Evolutionary conservation across 1,139 yeast genomes (phyloP), one percentile per base, ranked within the genome.

Genomic region (Zygoascus sp.): DNA sequence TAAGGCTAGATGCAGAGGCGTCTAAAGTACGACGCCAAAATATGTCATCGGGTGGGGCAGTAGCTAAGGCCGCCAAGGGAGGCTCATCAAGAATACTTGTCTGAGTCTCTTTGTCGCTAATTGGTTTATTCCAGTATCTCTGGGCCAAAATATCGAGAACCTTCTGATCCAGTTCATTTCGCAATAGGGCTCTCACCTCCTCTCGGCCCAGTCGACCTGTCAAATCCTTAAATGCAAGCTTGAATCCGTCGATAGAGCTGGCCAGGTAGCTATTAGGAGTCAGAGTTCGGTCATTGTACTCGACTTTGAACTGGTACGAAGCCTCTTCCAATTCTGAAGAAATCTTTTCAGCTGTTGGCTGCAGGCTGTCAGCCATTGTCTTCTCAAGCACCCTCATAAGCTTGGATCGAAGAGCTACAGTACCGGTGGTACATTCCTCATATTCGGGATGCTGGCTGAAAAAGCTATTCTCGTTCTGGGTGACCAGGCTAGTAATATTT

Each of bases 261-360:
- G 97, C 96, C 57, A 94, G 74, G 62, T 92, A 92, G 54, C 95
- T 87, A 58, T 89, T 94, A 10, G 97, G 95, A 0, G 98, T 92
- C 55, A 94, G 72, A 34, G 84, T 85, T 49, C 97, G 79, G 64
- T 94, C 99, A 63, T 94, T 92, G 65, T 89, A 94, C 64, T 92
- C 97, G 20, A 94, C 98, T 64, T 94, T 94, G 70, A 88, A 92
- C 62, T 84, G 83, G 63, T 94, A 94, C 1, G 95, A 73, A 0
- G 97, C 81, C 59, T 94, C 98, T 64, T 94, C 99, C 46, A 89
- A 75, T 64, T 92, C 98, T 60, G 81, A 92, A 54, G 86, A 88
- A 46, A 94, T 90, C 6, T 90, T 77, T 47, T 79, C 74, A 48
- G 89, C 88, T 5, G 97, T 89, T 16, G 98, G 97, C 55, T 82